A percentile compares a stretch with the other conserved stretches of the same genome.
Conservation (phyloP, 805 yeast species). For the Barnettozyma sp. region DNA sequence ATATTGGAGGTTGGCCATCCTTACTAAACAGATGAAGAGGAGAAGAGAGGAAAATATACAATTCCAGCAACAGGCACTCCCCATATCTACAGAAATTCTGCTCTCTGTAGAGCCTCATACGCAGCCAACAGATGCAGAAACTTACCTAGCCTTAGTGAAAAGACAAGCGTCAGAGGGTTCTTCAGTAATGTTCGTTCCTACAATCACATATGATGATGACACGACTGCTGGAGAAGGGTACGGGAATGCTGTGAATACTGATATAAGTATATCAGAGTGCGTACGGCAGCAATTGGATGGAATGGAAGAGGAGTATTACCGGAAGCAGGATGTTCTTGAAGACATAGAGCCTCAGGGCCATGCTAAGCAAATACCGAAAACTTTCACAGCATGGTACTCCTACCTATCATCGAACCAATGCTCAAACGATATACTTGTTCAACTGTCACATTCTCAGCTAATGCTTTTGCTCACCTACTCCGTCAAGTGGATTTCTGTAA, state of each 20-base stretch:
- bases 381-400: slow-evolving; percentile 22
- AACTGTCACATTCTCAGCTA: slow-evolving; percentile 18
- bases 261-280: too few species aligned
- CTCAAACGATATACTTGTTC: slow-evolving; percentile 10
- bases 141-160: slow-evolving; percentile 24
- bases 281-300: neutral
- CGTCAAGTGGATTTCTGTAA: slow-evolving; percentile 19
- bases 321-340: neutral
- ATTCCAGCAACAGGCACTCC: slow-evolving; percentile 21
- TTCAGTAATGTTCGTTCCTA: slow-evolving; percentile 9
- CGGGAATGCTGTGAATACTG: too few species aligned
- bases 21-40: slow-evolving; percentile 1
- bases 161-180: slow-evolving; percentile 15
- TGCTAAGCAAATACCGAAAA: slow-evolving; percentile 17
- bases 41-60: slow-evolving; percentile 8
- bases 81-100: slow-evolving; percentile 15
- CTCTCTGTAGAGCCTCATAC: slow-evolving; percentile 14
- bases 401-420: slow-evolving; percentile 17
- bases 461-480: slow-evolving; percentile 18
- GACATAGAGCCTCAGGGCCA: slow-evolving; percentile 10
- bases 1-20: too few species aligned
- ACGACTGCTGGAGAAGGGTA: too few species aligned
- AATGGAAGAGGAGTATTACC: slow-evolving; percentile 3
- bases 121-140: slow-evolving; percentile 21
- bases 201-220: slow-evolving; percentile 9